phyloP scores from a whole-genome alignment of 2,329 filamentous ascomycete species.

The Phialophora tarda region DNA sequence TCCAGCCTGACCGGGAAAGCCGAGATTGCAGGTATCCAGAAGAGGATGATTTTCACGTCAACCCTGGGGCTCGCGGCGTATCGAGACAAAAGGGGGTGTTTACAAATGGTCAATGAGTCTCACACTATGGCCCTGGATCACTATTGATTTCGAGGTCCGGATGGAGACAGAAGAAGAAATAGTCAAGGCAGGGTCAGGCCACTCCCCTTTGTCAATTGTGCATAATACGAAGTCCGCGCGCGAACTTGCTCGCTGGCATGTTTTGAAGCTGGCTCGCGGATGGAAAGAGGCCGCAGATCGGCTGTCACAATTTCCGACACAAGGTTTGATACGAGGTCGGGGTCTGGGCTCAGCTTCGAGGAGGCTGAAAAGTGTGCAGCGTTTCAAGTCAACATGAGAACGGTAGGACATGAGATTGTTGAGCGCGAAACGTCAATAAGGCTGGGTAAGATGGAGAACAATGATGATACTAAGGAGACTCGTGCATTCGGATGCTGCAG shows the following conservation, averaged over 20 bases:
- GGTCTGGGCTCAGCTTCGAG: slow-evolving; percentile 3
- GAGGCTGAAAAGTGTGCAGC: slow-evolving; percentile 16
- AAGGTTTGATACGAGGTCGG: slow-evolving; percentile 5
- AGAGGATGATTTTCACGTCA: slow-evolving; percentile 6
- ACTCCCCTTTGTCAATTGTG: not conserved
- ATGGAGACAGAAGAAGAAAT: slow-evolving; percentile 4
- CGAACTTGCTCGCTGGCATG: not conserved
- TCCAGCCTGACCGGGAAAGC: slow-evolving; percentile 8
- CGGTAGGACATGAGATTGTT: not conserved
- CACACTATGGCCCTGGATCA: not conserved
- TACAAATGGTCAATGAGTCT: not conserved
- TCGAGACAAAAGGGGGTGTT: slow-evolving; percentile 2
- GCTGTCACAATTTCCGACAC: slow-evolving; percentile 17
- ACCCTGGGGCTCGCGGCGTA: not conserved
- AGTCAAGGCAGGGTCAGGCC: not conserved
- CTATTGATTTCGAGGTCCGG: not conserved
- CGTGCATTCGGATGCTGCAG: slow-evolving; percentile 13
- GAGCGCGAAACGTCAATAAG: slow-evolving; percentile 1
- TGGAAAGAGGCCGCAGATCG: slow-evolving; percentile 7
- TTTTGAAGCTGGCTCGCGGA: not conserved
- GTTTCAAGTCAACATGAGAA: not conserved
- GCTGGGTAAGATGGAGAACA: slow-evolving; percentile 16
- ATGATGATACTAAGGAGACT: slow-evolving; percentile 1
- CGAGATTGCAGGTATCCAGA: slow-evolving; percentile 23
- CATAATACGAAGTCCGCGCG: not conserved